Conservation (phyloP, 352 stramenopile genomes). For the Globisporangium carolinianum region DNA sequence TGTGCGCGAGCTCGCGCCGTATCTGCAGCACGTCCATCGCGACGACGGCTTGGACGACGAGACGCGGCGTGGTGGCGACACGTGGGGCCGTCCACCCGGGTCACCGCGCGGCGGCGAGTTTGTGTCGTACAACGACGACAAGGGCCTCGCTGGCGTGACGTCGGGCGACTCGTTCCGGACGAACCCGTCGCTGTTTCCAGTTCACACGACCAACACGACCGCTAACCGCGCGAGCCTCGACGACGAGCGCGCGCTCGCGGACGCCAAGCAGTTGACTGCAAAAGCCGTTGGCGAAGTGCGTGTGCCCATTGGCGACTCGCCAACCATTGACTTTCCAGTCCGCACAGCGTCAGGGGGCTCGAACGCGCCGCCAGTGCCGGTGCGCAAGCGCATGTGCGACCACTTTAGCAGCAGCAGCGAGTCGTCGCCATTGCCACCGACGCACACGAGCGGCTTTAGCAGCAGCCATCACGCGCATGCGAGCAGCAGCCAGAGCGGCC, state of each 20-base stretch:
- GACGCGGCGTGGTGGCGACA: constrained; percentile 24
- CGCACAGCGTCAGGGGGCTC: background rate
- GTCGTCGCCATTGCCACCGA: background rate
- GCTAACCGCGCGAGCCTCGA: constrained; percentile 13
- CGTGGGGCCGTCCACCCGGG: constrained; percentile 27
- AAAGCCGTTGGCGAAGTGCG: constrained; percentile 10
- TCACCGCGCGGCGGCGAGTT: constrained; percentile 42
- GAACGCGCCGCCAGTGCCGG: background rate
- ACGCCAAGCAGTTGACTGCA: constrained; percentile 18
- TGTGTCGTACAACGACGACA: constrained; percentile 39
- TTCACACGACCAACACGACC: constrained; percentile 1
- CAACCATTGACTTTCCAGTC: constrained; percentile 9
- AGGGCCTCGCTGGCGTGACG: constrained; percentile 34
- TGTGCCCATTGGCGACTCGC: constrained; percentile 7
- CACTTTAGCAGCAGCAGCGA: constrained; percentile 6
- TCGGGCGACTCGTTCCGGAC: constrained; percentile 58
- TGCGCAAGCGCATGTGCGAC: constrained; percentile 16
- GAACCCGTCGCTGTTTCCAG: constrained; percentile 35
- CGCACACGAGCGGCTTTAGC: constrained; percentile 1
- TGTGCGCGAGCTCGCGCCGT: constrained; percentile 77
- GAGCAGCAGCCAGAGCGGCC: background rate
- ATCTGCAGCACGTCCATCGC: constrained; percentile 78
- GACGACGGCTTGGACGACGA: constrained; percentile 65
- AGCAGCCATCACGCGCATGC: background rate
- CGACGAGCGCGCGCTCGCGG: constrained; percentile 18